Evolutionary conservation across 78 protist genomes (phyloP).

Genomic region (Dictyostelium purpureum): DNA sequence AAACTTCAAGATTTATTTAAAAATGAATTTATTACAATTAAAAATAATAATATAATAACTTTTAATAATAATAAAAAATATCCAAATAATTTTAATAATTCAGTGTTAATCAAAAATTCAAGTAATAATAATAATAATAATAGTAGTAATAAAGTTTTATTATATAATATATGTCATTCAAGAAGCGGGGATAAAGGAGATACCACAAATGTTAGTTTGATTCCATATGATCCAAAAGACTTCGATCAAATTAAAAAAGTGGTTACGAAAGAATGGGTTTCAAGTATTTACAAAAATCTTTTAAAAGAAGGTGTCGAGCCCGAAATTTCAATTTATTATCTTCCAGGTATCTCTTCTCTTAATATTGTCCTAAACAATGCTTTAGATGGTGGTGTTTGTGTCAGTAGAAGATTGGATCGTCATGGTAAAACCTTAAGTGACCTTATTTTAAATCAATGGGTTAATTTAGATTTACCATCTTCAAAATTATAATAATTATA

Average conservation of each 20-base stretch:
- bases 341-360: constrained; percentile 53
- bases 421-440: constrained; percentile 74
- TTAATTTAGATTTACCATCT: constrained; percentile 17
- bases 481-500: constrained; percentile 27
- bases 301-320: background rate
- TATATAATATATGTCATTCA: constrained; percentile 68
- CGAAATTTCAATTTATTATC: constrained; percentile 18
- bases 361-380: constrained; percentile 50
- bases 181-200: constrained; percentile 75
- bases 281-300: constrained; percentile 38
- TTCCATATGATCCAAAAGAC: constrained; percentile 56
- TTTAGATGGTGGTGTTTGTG: constrained; percentile 78
- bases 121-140: constrained; percentile 9
- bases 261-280: constrained; percentile 62
- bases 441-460: constrained; percentile 63
- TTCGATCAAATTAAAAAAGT: constrained; percentile 15
- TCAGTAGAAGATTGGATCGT: constrained; percentile 70
- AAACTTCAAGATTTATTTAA: background rate
- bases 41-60: background rate
- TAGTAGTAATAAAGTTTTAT: constrained; percentile 2
- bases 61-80: background rate
- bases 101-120: background rate
- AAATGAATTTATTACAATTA: background rate
- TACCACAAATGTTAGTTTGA: constrained; percentile 44
- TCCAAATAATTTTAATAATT: background rate